Percentiles rank a stretch among this genome's conserved stretches.
Evolutionary conservation across 345 rosid species (phyloP).

Genomic region (Gossypium australe): DNA sequence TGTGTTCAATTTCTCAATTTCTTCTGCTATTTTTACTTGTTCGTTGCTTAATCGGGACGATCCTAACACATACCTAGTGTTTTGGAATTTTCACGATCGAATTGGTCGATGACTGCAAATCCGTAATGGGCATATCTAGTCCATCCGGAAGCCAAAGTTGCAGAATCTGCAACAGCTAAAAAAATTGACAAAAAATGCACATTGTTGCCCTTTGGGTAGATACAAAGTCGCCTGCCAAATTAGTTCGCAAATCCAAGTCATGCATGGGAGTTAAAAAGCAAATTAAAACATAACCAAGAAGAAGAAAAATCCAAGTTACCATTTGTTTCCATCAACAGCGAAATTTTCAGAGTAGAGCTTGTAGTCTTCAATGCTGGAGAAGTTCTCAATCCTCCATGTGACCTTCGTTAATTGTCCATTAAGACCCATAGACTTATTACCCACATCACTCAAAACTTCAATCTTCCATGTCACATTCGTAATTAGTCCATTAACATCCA

Average conservation of each 20-base stretch:
- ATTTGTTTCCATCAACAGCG: constrained; percentile 33
- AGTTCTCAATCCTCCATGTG: constrained; percentile 40
- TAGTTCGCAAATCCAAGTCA: neutral
- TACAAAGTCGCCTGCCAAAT: constrained; percentile 54
- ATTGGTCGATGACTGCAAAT: constrained; percentile 25
- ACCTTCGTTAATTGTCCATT: constrained; percentile 31
- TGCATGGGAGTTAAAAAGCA: neutral
- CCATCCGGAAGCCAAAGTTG: constrained; percentile 12
- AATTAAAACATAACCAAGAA: neutral
- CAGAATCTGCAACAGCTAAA: constrained; percentile 71
- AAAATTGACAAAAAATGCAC: neutral
- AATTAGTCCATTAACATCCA: neutral
- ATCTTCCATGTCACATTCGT: neutral
- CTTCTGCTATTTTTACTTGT: too few species aligned
- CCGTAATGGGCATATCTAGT: neutral
- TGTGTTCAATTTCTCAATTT: too few species aligned
- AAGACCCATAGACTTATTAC: neutral
- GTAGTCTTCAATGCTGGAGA: constrained; percentile 25
- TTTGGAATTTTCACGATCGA: constrained; percentile 14
- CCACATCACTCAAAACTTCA: neutral
- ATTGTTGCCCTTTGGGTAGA: constrained; percentile 15
- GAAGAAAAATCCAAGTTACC: constrained; percentile 16
- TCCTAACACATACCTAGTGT: neutral
- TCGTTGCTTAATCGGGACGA: too few species aligned
- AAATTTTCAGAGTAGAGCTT: constrained; percentile 36